phyloP scores from a whole-genome alignment of 2,329 filamentous ascomycete species.

The Alternaria ventricosa region DNA sequence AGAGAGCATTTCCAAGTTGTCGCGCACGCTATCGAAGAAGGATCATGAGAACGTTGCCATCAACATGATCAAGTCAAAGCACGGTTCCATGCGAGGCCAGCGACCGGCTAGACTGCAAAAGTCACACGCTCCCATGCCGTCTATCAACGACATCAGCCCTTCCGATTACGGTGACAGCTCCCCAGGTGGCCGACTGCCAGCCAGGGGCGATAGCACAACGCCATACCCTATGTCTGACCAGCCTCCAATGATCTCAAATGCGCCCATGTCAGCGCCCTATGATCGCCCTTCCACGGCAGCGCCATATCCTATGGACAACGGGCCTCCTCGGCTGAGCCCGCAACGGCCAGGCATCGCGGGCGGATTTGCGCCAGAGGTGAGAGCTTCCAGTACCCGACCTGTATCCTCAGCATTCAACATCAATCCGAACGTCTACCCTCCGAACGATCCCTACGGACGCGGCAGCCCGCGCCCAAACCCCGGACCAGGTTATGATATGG shows the following conservation, averaged over 20 bases:
- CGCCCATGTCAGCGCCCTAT: constrained; percentile 35
- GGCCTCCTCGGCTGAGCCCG: constrained; percentile 56
- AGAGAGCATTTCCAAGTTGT: constrained; percentile 76
- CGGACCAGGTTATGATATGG: constrained; percentile 34
- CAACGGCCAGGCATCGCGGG: constrained; percentile 42
- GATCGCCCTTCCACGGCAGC: constrained; percentile 62
- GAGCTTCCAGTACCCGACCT: constrained; percentile 58
- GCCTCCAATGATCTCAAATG: constrained; percentile 41
- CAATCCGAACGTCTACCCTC: constrained; percentile 52
- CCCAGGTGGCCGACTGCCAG: constrained; percentile 33
- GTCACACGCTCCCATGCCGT: constrained; percentile 46
- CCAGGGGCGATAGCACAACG: constrained; percentile 45
- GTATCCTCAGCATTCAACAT: constrained; percentile 59
- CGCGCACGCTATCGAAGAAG: constrained; percentile 82
- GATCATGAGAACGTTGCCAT: constrained; percentile 95
- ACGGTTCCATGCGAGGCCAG: constrained; percentile 59
- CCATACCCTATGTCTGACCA: constrained; percentile 55
- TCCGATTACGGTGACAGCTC: constrained; percentile 43
- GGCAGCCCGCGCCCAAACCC: constrained; percentile 30
- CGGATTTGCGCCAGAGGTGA: constrained; percentile 56
- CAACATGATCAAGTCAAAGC: constrained; percentile 73
- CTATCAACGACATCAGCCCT: constrained; percentile 48
- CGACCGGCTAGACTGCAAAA: constrained; percentile 54
- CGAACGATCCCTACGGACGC: constrained; percentile 39
- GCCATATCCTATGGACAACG: constrained; percentile 75